phyloP scores from a whole-genome alignment of 805 yeast genomes.

The Lipomyces sp. region DNA sequence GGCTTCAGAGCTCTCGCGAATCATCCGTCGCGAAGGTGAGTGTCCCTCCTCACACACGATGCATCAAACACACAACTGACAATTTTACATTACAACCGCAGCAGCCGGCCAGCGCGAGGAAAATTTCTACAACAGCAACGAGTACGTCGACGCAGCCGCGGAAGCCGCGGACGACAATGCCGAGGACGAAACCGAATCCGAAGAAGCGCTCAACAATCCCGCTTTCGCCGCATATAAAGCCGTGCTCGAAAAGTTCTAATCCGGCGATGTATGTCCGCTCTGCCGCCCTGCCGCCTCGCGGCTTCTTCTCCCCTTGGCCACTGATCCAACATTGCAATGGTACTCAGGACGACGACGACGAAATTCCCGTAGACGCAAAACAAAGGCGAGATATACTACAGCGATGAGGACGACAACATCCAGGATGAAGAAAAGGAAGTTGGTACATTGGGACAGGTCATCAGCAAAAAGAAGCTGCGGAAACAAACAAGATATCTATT shows the following conservation, averaged over 20 bases:
- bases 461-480: constrained; percentile 50
- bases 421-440: constrained; percentile 34
- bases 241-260: constrained; percentile 41
- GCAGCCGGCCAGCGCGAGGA: background rate
- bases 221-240: constrained; percentile 38
- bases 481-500: constrained; percentile 57
- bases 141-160: constrained; percentile 5
- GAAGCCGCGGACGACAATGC: too few species aligned
- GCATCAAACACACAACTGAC: too few species aligned
- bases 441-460: constrained; percentile 27
- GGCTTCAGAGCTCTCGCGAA: constrained; percentile 12
- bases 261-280: constrained; percentile 29
- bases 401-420: constrained; percentile 37
- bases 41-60: background rate
- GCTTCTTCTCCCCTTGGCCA: background rate
- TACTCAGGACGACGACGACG: constrained; percentile 22
- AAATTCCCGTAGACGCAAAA: constrained; percentile 14
- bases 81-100: background rate
- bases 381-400: constrained; percentile 37
- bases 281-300: background rate
- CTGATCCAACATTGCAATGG: constrained; percentile 2
- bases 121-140: background rate
- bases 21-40: constrained; percentile 10
- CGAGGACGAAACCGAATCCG: too few species aligned
- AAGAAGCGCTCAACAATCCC: constrained; percentile 33